phyloP scores from a whole-genome alignment of 83 land plant genomes.

The Thuja plicata region DNA sequence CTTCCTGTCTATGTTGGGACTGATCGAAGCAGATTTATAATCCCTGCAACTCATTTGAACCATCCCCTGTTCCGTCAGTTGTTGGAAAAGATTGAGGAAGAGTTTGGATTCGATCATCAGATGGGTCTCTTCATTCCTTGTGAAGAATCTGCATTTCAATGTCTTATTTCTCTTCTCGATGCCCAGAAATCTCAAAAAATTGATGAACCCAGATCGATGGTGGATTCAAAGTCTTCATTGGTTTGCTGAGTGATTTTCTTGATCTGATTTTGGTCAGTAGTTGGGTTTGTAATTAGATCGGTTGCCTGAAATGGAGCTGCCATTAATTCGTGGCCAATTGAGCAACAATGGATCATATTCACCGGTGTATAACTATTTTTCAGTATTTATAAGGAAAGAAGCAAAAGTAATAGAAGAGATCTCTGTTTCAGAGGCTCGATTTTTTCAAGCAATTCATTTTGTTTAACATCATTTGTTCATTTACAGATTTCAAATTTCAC shows the following conservation, averaged over 20 bases:
- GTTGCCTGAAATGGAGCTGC: too few relatives aligned
- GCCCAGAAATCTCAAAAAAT: neutral
- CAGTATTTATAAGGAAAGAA: too few relatives aligned
- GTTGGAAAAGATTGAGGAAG: constrained; percentile 25
- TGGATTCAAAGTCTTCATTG: neutral
- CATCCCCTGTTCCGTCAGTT: constrained; percentile 25
- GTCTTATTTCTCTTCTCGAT: constrained; percentile 12
- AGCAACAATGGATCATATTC: too few relatives aligned
- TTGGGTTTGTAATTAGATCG: too few relatives aligned
- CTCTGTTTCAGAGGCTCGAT: too few relatives aligned
- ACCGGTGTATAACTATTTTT: too few relatives aligned
- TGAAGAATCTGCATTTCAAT: constrained; percentile 24
- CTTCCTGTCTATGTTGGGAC: constrained; percentile 45
- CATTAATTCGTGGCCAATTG: too few relatives aligned
- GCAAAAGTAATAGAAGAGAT: too few relatives aligned
- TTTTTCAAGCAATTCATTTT: too few relatives aligned
- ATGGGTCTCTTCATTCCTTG: constrained; percentile 44
- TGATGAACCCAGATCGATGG: neutral
- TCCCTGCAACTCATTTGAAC: constrained; percentile 32
- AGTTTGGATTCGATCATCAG: constrained; percentile 33
- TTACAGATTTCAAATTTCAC: too few relatives aligned
- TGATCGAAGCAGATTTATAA: constrained; percentile 24
- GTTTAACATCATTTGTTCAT: neutral
- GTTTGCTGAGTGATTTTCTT: neutral
- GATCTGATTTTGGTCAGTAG: too few relatives aligned